These are phyloP conservation scores for Suillus decipiens DNA, from an alignment of 768 basidiomycete species.

Conservation along the genomic window DNA sequence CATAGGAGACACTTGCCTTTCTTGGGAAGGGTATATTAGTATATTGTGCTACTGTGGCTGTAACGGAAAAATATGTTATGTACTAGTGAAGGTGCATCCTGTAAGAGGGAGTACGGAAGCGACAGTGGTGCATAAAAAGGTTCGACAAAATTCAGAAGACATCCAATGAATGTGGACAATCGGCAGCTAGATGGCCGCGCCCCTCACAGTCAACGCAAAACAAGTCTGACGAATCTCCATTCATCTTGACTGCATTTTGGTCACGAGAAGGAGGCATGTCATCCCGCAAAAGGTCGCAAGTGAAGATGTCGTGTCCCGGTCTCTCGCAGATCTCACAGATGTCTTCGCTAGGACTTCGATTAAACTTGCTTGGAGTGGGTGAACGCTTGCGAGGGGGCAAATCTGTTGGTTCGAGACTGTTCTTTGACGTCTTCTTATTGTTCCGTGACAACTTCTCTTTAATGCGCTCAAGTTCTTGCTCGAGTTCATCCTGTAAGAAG, in stretches of 20 bases:
- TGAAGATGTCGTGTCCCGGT: conserved; percentile 85
- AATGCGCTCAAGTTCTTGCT: conserved; percentile 76
- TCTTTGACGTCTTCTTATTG: conserved; percentile 61
- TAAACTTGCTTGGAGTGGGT: conserved; percentile 24
- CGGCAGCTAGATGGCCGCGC: conserved; percentile 69
- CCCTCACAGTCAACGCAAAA: conserved; percentile 88
- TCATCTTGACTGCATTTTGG: conserved; percentile 16
- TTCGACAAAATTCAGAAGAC: conserved; percentile 58
- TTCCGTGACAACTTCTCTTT: conserved; percentile 66
- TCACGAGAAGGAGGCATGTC: conserved; percentile 36
- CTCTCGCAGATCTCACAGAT: conserved; percentile 88
- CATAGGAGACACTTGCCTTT: conserved; percentile 17
- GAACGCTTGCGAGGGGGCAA: conserved; percentile 25
- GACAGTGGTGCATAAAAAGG: background rate
- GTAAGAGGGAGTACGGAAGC: conserved; percentile 12
- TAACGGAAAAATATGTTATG: conserved; percentile 19
- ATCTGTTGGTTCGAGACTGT: conserved; percentile 41
- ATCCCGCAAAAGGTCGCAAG: conserved; percentile 72
- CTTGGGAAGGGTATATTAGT: conserved; percentile 5
- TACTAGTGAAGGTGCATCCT: conserved; percentile 15
- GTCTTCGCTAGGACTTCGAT: conserved; percentile 33
- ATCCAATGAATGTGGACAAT: conserved; percentile 86
- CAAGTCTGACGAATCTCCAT: conserved; percentile 34
- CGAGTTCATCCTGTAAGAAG: conserved; percentile 71
- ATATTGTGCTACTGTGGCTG: background rate